Base-by-base conservation (phyloP, 31 red algal genomes). In the Asparagopsis taxiformis region DNA sequence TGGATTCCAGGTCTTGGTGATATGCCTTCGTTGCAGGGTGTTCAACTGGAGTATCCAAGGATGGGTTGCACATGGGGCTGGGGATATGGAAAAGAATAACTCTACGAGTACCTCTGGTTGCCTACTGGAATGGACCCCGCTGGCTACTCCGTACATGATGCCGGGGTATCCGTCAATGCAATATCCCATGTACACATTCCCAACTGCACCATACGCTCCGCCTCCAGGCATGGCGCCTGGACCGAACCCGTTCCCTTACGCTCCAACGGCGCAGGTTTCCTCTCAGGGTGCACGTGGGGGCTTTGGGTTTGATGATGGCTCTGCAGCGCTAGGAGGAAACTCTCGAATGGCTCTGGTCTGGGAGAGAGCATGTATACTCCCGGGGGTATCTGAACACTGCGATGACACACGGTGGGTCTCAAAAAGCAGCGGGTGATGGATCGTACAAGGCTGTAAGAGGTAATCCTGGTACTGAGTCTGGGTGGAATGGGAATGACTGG, bases 361-460 rank as follows among this genome's bases (percentile, higher is more conserved):
- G 76, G 86, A 37, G 86, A 90, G 70, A 90, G 86, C 62, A 81
- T 90, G 62, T 90, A 90, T 50, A 81, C 74, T 0, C 86, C 86
- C n/a, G 83, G 83, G 75, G 75, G 22, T 87, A 87, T 51, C 65
- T 87, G 36, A 83, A 72, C 44, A 83, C 65, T 3, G 51, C 64
- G 16, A 73, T 73, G 65, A 50, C 54, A n/a, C 71, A 77, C 50
- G 49, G 48, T 20, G 52, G 41, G 29, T 68, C 69, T 35, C 65
- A 77, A 31, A 75, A 75, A 51, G 65, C 43, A 57, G 32, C 51
- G 11, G 50, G 22, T 30, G 72, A 77, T 9, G 65, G 63, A 29
- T 46, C 62, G 16, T 87, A 87, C 56, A 87, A 87, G 51, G 38
- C 62, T 25, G 72, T 77, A 16, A 19, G 83, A 65, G 52, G 52